These are phyloP conservation scores for Sarocladium strictum DNA, from an alignment of 2,329 filamentous ascomycete species.

Conservation along the genomic window DNA sequence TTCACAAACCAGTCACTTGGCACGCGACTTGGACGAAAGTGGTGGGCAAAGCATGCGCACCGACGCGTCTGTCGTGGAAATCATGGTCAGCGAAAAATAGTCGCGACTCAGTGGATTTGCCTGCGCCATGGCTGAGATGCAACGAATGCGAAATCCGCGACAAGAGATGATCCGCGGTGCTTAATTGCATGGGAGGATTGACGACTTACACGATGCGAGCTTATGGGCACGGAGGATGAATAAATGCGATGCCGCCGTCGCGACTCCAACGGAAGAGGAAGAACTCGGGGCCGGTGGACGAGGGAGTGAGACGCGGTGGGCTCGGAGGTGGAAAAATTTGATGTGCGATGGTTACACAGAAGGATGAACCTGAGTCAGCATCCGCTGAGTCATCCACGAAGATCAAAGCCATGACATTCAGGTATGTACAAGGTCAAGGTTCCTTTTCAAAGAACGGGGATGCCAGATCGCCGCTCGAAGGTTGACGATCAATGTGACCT, in stretches of 20 bases:
- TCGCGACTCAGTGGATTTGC: slow-evolving; percentile 5
- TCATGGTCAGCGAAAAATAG: slow-evolving; percentile 7
- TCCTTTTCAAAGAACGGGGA: no score
- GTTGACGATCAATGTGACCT: no score
- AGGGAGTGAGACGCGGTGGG: slow-evolving; percentile 12
- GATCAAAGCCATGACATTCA: no score
- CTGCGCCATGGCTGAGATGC: background rate
- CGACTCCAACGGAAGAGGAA: slow-evolving; percentile 39
- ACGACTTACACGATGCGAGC: slow-evolving; percentile 26
- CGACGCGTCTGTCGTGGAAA: background rate
- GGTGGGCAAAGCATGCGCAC: background rate
- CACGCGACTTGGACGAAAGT: background rate
- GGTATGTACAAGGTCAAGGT: no score
- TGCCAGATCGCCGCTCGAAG: no score
- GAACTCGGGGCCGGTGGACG: slow-evolving; percentile 32
- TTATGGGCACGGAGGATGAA: slow-evolving; percentile 30
- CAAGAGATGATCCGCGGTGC: background rate
- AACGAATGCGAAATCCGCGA: background rate
- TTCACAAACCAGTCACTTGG: background rate
- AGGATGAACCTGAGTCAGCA: background rate
- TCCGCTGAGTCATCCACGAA: background rate
- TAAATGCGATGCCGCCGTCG: slow-evolving; percentile 33
- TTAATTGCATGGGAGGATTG: background rate
- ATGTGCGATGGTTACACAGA: background rate
- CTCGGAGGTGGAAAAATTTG: slow-evolving; percentile 20